Conservation (phyloP, 441 rosid genomes). For the Gossypium trilobum region DNA sequence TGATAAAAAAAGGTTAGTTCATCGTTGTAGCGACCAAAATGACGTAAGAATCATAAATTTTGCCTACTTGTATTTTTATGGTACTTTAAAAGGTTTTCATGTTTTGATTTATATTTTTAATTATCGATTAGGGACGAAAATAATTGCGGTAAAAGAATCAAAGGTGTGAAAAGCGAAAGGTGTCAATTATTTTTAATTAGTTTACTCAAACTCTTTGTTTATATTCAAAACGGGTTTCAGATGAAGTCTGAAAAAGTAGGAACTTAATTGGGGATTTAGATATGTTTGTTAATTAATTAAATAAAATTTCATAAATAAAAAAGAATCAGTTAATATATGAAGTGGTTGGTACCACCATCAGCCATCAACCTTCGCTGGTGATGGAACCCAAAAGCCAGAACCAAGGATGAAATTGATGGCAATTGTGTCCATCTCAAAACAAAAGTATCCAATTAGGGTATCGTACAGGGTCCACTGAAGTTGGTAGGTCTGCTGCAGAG, state of each 20-base stretch:
- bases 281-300: neutral
- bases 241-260: no score
- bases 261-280: neutral
- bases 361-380: neutral
- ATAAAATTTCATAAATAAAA: neutral
- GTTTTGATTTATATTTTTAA: no score
- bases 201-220: neutral
- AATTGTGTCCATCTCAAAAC: neutral
- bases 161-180: neutral
- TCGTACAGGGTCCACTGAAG: neutral
- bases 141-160: neutral
- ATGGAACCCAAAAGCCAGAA: conserved; percentile 19
- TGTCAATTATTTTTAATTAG: neutral
- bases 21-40: neutral
- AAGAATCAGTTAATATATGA: neutral
- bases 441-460: neutral
- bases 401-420: neutral
- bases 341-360: neutral
- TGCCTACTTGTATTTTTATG: neutral
- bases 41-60: neutral
- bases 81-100: no score
- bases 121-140: no score
- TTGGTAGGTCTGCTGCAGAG: neutral
- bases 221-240: neutral
- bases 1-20: neutral